Conservation (phyloP, 2,329 filamentous ascomycete genomes). For the Colletotrichum sp. region DNA sequence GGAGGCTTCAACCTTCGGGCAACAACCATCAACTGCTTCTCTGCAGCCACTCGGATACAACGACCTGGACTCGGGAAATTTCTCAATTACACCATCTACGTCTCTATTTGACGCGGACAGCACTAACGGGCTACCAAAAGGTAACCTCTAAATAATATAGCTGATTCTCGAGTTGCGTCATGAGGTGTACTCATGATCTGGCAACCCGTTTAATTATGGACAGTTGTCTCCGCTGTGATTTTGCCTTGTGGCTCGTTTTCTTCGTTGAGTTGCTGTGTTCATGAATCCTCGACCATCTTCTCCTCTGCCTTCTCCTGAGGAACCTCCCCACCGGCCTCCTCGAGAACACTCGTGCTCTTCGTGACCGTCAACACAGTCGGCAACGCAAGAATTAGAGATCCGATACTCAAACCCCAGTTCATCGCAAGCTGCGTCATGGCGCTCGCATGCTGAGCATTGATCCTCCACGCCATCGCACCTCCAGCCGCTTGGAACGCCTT, state of each 20-base stretch:
- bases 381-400: constrained; percentile 44
- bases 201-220: not conserved
- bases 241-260: not conserved
- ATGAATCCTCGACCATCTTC: constrained; percentile 16
- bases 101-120: not conserved
- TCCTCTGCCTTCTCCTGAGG: constrained; percentile 11
- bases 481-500: constrained; percentile 49
- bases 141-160: not conserved
- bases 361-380: constrained; percentile 46
- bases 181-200: not conserved
- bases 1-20: not conserved
- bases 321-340: constrained; percentile 25
- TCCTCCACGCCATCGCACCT: constrained; percentile 50
- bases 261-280: not conserved
- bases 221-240: not conserved
- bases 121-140: not conserved
- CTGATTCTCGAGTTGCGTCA: not conserved
- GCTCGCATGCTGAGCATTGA: constrained; percentile 40
- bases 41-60: not conserved
- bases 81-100: not conserved
- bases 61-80: not conserved
- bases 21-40: not conserved
- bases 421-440: constrained; percentile 48
- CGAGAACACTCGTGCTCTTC: constrained; percentile 27
- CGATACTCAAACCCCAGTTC: constrained; percentile 52